These are phyloP conservation scores for Suillus americanus DNA, from an alignment of 768 basidiomycete genomes.

Conservation along the genomic window DNA sequence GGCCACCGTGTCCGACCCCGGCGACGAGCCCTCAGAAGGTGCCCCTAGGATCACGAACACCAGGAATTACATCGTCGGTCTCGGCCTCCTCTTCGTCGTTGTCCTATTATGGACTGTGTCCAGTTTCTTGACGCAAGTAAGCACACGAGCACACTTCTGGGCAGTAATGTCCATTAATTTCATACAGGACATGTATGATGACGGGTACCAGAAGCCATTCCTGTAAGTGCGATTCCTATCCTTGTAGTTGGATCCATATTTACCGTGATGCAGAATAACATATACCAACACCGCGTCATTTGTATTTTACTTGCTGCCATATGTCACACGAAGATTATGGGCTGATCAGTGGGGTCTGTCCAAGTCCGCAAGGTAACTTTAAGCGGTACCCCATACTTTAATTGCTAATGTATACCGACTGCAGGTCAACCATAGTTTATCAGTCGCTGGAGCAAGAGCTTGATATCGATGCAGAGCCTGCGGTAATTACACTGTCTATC, in stretches of 20 bases:
- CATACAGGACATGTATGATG: slow-evolving; percentile 48
- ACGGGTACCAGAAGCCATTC: slow-evolving; percentile 88
- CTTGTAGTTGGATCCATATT: neutral
- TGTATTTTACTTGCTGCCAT: slow-evolving; percentile 74
- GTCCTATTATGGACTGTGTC: slow-evolving; percentile 87
- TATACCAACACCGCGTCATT: slow-evolving; percentile 94
- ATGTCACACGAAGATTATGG: slow-evolving; percentile 36
- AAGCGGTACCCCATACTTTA: slow-evolving; percentile 2
- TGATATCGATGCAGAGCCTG: slow-evolving; percentile 12
- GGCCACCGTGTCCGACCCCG: slow-evolving; percentile 15
- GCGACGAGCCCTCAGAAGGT: slow-evolving; percentile 17
- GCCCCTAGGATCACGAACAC: slow-evolving; percentile 9
- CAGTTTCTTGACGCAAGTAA: slow-evolving; percentile 84
- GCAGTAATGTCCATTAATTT: slow-evolving; percentile 9
- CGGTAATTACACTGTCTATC: slow-evolving; percentile 12
- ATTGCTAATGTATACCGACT: slow-evolving; percentile 1
- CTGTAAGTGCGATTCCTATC: slow-evolving; percentile 42
- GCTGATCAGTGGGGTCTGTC: neutral
- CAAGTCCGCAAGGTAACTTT: slow-evolving; percentile 8
- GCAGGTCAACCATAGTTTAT: slow-evolving; percentile 18
- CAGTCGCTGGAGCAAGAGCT: slow-evolving; percentile 22
- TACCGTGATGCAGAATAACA: slow-evolving; percentile 59
- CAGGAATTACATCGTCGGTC: slow-evolving; percentile 54
- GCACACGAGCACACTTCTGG: neutral
- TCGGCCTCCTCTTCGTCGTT: slow-evolving; percentile 68